phyloP scores from a whole-genome alignment of 352 stramenopile genomes.

The Phytophthora litchii region DNA sequence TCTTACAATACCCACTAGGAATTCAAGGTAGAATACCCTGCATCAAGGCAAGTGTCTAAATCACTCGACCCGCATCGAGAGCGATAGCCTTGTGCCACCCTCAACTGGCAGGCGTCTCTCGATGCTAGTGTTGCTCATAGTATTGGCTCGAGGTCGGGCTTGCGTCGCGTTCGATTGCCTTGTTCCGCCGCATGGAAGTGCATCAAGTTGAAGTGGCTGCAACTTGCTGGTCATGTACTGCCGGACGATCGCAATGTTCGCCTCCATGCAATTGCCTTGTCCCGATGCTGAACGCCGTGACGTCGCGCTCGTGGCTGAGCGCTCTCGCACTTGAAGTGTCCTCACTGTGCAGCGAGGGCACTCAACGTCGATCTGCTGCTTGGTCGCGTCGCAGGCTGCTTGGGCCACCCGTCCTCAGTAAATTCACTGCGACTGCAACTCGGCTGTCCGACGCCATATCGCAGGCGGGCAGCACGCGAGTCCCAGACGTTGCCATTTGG shows the following conservation, averaged over 20 bases:
- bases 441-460: constrained; percentile 12
- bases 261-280: neutral
- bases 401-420: no score
- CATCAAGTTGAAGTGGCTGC: constrained; percentile 23
- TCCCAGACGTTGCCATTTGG: neutral
- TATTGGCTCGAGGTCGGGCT: constrained; percentile 7
- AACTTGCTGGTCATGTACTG: constrained; percentile 2
- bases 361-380: constrained; percentile 8
- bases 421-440: no score
- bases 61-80: neutral
- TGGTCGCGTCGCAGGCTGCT: constrained; percentile 7
- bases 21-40: constrained; percentile 2
- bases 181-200: constrained; percentile 20
- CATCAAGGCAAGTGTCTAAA: constrained; percentile 1
- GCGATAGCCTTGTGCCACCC: neutral
- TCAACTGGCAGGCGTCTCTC: neutral
- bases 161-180: constrained; percentile 15
- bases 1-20: neutral
- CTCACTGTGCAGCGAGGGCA: constrained; percentile 10
- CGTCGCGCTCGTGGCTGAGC: constrained; percentile 23
- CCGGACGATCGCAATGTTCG: constrained; percentile 5
- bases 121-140: constrained; percentile 13
- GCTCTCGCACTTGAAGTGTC: constrained; percentile 22
- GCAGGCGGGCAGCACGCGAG: constrained; percentile 23
- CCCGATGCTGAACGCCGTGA: constrained; percentile 18